Evolutionary conservation across 306 rosid genomes (phyloP).

Genomic region (Arachis stenosperma): DNA sequence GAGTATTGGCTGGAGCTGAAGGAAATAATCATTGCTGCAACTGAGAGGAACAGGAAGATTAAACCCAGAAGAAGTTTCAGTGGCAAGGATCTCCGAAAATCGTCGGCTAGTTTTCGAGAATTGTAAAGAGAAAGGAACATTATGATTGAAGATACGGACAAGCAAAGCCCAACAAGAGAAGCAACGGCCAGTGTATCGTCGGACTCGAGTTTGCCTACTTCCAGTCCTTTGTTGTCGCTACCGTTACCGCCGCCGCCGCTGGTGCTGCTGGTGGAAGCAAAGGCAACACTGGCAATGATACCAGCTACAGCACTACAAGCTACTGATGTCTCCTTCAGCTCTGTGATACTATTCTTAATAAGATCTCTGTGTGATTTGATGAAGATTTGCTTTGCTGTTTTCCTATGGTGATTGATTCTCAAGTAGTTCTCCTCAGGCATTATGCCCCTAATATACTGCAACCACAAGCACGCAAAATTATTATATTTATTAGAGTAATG

Average conservation of each 20-base stretch:
- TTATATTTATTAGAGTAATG: too few species aligned
- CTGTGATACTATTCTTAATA: background rate
- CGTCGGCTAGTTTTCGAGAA: slow-evolving; percentile 47
- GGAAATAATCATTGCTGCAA: slow-evolving; percentile 46
- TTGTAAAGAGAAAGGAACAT: slow-evolving; percentile 60
- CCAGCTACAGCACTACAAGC: slow-evolving; percentile 50
- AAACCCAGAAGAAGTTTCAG: slow-evolving; percentile 47
- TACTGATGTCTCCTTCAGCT: slow-evolving; percentile 45
- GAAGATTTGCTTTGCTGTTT: slow-evolving; percentile 34
- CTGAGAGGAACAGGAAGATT: slow-evolving; percentile 51
- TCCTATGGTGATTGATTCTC: background rate
- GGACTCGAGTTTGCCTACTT: slow-evolving; percentile 27
- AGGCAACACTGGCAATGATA: slow-evolving; percentile 42
- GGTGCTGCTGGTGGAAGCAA: slow-evolving; percentile 52
- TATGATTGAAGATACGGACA: slow-evolving; percentile 54
- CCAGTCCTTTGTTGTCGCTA: too few species aligned
- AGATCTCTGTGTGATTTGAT: background rate
- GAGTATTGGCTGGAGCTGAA: slow-evolving; percentile 57
- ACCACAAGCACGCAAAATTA: background rate
- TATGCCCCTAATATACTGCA: slow-evolving; percentile 16
- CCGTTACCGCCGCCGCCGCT: background rate
- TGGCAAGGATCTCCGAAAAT: slow-evolving; percentile 48
- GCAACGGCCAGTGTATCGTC: slow-evolving; percentile 41
- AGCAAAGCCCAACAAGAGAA: slow-evolving; percentile 53
- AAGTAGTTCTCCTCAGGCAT: slow-evolving; percentile 26